Base-by-base conservation (phyloP, 805 yeast species). In the Barnettozyma sucrosica region DNA sequence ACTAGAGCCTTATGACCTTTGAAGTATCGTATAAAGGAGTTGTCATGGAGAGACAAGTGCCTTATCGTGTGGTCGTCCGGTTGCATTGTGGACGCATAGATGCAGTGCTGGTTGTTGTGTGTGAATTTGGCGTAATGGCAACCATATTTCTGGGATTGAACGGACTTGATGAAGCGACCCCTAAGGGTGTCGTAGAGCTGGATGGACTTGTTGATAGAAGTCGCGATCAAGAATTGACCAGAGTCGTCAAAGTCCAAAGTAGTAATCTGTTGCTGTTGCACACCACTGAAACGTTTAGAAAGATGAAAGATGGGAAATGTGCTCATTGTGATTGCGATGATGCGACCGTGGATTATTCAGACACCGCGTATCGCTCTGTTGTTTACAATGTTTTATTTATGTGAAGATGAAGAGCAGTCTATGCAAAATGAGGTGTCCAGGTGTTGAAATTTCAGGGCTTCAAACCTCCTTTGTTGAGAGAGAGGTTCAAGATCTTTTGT, bases 61-160 rank as follows among this genome's bases (percentile, higher is more conserved):
- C 98, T 71, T 23, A 93, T 76, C 13, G 80, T 79, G 59, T 86
- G 80, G 53, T 87, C 90, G 43, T 79, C 82, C 61, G 78, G 77
- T 1, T 80, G 43, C 6, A 25, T 78, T 0, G 98, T 89, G 5
- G 96, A 85, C 1, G 95, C 89, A 61, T 85, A 87, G 14, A 92
- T 71, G 58, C 93, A 83, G 56, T 82, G 81, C 48, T 77, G 73
- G 40, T 80, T 81, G 38, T 77, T 74, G 58, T 85, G 95, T 1
- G 96, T 81, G 64, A 93, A 93, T 41, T 80, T 73, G 3, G 96
- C 97, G 34, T 87, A 66, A 59, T 88, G 89, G 48, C 89, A 86
- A 1, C 99, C 99, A 57, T 93, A 93, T 61, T 93, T 93, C 67
- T 89, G 90, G 25, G 93, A 83, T 50, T 79, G 83, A 8, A 87